Percentiles rank a stretch among this genome's conserved stretches.
These are phyloP conservation scores for Aspergillus chevalieri DNA, from an alignment of 2,329 filamentous ascomycete genomes.

Conservation along the genomic window DNA sequence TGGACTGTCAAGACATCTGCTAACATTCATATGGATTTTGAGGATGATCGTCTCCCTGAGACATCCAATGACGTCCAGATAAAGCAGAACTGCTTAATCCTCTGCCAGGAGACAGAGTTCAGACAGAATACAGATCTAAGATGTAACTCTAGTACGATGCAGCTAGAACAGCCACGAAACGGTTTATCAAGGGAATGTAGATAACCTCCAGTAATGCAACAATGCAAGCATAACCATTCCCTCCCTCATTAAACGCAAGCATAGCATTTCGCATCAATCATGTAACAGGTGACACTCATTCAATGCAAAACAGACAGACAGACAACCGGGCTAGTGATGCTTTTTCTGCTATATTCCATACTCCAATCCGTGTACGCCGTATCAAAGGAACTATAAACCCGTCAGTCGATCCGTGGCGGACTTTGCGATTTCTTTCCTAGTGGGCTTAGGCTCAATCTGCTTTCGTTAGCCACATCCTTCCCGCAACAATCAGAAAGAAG, in stretches of 20 bases:
- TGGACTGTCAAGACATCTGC: no score
- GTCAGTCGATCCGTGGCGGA: constrained; percentile 8
- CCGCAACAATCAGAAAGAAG: neutral
- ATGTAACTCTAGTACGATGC: no score
- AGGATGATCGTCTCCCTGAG: no score
- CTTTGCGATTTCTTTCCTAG: constrained; percentile 4
- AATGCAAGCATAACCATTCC: neutral
- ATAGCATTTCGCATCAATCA: neutral
- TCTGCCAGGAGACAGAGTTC: no score
- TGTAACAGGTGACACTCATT: neutral
- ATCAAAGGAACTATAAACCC: neutral
- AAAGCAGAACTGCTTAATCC: no score
- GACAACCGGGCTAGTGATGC: neutral
- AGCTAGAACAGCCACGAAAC: no score
- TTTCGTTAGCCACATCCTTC: neutral
- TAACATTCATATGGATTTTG: no score
- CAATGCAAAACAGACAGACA: neutral
- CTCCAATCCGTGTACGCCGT: neutral
- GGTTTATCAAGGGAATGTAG: no score
- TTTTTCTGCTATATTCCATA: neutral
- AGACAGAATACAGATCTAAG: no score
- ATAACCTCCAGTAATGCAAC: neutral
- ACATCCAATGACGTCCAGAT: no score
- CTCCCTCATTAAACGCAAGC: neutral
- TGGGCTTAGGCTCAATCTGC: constrained; percentile 3